Evolutionary conservation across 768 basidiomycete genomes (phyloP).

Genomic region (Psilocybe tampanensis): DNA sequence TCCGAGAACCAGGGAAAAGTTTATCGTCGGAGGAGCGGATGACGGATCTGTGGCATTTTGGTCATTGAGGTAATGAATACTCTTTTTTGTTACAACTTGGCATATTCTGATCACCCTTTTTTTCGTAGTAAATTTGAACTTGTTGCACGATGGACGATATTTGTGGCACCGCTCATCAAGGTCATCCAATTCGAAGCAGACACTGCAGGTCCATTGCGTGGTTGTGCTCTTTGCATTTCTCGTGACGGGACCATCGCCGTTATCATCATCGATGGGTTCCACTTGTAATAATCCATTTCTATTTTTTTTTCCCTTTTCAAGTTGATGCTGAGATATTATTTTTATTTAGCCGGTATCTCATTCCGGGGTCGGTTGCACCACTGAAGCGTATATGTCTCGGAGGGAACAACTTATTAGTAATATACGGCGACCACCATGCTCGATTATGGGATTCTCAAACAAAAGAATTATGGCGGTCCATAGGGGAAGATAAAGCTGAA

Average conservation of each 20-base stretch:
- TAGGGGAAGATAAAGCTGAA: conserved; percentile 72
- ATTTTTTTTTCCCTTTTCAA: not conserved
- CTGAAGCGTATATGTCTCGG: conserved; percentile 65
- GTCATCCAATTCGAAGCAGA: conserved; percentile 61
- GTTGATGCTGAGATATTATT: not conserved
- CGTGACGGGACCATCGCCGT: conserved; percentile 82
- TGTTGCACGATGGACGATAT: conserved; percentile 73
- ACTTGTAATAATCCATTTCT: conserved; percentile 54
- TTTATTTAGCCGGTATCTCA: conserved; percentile 63
- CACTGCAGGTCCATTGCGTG: conserved; percentile 57
- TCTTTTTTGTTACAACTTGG: not conserved
- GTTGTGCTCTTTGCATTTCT: conserved; percentile 73
- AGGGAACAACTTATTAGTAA: conserved; percentile 69
- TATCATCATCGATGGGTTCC: conserved; percentile 72
- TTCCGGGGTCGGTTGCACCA: conserved; percentile 80
- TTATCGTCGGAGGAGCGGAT: conserved; percentile 74
- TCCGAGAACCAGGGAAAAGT: conserved; percentile 57
- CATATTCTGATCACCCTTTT: not conserved
- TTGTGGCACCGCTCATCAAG: conserved; percentile 61
- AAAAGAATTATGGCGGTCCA: conserved; percentile 84
- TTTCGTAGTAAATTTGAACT: conserved; percentile 59
- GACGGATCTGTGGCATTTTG: conserved; percentile 81
- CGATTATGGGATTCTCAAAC: conserved; percentile 87
- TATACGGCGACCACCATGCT: conserved; percentile 76
- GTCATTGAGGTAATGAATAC: conserved; percentile 52